Evolutionary conservation across 805 yeast genomes (phyloP), one percentile per base, ranked within the genome.

Genomic region (Aciculoconidium aculeatum): DNA sequence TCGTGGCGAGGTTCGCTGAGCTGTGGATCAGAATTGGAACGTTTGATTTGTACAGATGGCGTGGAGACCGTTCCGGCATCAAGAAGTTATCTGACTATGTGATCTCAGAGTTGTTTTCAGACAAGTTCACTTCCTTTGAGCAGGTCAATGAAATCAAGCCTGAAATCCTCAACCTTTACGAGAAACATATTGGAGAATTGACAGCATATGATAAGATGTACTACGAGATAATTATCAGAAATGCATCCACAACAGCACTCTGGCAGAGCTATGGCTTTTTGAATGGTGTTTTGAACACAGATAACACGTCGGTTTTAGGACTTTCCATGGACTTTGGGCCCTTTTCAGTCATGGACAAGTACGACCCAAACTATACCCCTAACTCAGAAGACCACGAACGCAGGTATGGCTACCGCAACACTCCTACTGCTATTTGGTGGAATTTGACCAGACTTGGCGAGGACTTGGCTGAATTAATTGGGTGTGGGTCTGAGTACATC

Each of bases 281-380:
- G 42, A 92, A 90, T 47, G 98, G 98, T 9, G 97, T 92, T 4
- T 61, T 92, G 32, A 90, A 90, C 52, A 88, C 97, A 0, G 98
- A 90, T 49, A 90, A 90, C 49, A 85, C 96, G 1, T 84, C 95
- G 0, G 67, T 90, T n/a, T 47, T 80, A 24, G 98, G 98, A 0
- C 61, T 87, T 7, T 74, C 95, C 0, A 72, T 92, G 55, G 98
- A 90, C 55, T 92, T 80, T 54, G 98, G 97, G 3, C 97, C 98
- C 1, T 92, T 84, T 58, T 83, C 94, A 11, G 81, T 87, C 36
- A 71, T 88, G 80, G 96, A 88, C 48, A 73, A 71, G 25, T 90
- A 80, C 49, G 78, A 85, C 45, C 88, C 94, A 10, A 55, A 68
- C 27, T 90, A 70, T 48, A 83, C 96, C 0, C 90, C 97, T 2